phyloP scores from a whole-genome alignment of 2,329 filamentous ascomycete species.

The Aspergillus sclerotialis region DNA sequence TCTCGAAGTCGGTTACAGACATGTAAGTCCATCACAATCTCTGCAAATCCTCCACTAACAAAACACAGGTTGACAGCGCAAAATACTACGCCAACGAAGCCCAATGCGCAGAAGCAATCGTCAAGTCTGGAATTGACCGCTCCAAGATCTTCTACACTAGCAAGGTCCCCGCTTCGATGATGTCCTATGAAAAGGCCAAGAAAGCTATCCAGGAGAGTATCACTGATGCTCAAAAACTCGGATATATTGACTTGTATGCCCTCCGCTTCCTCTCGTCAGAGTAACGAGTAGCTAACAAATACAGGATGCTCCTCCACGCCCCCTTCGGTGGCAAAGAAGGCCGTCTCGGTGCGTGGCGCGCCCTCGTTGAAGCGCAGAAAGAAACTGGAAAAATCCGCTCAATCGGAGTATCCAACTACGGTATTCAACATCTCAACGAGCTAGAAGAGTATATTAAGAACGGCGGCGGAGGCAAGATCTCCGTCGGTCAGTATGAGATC shows the following conservation, averaged over 20 bases:
- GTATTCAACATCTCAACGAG: conserved; percentile 34
- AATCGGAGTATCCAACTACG: conserved; percentile 36
- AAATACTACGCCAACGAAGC: conserved; percentile 53
- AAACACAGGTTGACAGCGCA: conserved; percentile 49
- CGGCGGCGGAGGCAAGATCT: conserved; percentile 57
- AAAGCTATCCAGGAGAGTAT: conserved; percentile 58
- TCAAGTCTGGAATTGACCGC: conserved; percentile 45
- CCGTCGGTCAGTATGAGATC: conserved; percentile 81
- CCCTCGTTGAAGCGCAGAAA: conserved; percentile 34
- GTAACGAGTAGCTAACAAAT: not conserved
- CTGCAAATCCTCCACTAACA: not conserved
- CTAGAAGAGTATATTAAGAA: conserved; percentile 33
- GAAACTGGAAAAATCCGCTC: conserved; percentile 30
- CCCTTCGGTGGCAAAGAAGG: conserved; percentile 32
- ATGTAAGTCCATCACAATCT: conserved; percentile 34
- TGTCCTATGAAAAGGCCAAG: conserved; percentile 60
- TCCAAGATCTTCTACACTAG: conserved; percentile 56
- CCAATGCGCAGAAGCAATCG: conserved; percentile 48
- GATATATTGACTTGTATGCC: conserved; percentile 59
- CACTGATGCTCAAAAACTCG: conserved; percentile 53
- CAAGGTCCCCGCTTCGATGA: conserved; percentile 47
- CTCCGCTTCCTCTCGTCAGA: not conserved
- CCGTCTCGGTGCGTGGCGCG: conserved; percentile 34
- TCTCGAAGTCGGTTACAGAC: conserved; percentile 50
- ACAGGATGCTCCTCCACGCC: conserved; percentile 33